Percentiles rank a stretch among this genome's conserved stretches.
Conservation (phyloP, 1,139 yeast genomes). For the Hansenula anomala region DNA sequence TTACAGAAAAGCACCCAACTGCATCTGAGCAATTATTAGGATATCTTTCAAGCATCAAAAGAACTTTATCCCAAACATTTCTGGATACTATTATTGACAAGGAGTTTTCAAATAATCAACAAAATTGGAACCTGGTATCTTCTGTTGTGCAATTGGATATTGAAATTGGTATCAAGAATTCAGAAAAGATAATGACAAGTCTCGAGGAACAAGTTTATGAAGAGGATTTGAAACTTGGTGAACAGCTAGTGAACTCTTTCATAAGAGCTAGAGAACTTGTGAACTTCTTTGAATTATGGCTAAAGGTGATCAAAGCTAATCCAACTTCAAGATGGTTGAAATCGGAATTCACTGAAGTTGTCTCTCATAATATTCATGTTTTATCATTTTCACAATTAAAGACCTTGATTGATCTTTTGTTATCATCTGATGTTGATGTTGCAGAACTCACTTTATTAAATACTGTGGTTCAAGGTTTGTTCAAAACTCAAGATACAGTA, state of each 20-base stretch:
- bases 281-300: constrained; percentile 48
- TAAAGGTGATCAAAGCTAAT: constrained; percentile 26
- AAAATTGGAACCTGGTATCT: constrained; percentile 40
- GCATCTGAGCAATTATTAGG: constrained; percentile 37
- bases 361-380: constrained; percentile 36
- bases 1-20: constrained; percentile 30
- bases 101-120: constrained; percentile 24
- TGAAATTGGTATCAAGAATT: constrained; percentile 39
- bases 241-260: constrained; percentile 41
- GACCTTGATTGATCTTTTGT: constrained; percentile 16
- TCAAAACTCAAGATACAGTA: constrained; percentile 12
- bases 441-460: constrained; percentile 26
- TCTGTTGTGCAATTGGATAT: constrained; percentile 45
- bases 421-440: constrained; percentile 16
- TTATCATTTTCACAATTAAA: constrained; percentile 45
- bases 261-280: constrained; percentile 56
- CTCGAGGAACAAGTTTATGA: constrained; percentile 15
- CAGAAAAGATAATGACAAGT: constrained; percentile 28
- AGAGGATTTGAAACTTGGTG: constrained; percentile 26
- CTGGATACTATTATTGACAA: constrained; percentile 31
- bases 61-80: constrained; percentile 44
- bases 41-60: constrained; percentile 36
- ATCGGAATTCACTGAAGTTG: constrained; percentile 28
- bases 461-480: constrained; percentile 38
- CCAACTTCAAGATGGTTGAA: constrained; percentile 21